Conservation (phyloP, 306 rosid genomes). For the Sesbania bispinosa region DNA sequence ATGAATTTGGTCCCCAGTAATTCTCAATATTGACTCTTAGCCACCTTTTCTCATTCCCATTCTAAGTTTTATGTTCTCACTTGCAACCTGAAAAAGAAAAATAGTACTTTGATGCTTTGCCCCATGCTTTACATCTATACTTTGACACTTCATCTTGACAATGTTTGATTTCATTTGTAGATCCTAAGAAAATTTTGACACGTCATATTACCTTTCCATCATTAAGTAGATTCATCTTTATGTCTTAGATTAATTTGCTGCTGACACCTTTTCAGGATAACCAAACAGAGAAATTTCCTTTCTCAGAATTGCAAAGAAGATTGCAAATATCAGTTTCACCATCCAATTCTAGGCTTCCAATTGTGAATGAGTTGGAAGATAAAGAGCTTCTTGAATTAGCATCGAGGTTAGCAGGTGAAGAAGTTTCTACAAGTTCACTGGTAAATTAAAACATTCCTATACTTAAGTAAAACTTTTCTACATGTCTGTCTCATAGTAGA, state of each 20-base stretch:
- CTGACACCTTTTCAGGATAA: constrained; percentile 46
- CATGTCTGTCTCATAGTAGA: background rate
- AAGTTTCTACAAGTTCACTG: constrained; percentile 37
- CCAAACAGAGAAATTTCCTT: constrained; percentile 50
- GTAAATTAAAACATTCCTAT: constrained; percentile 26
- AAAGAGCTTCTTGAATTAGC: constrained; percentile 75
- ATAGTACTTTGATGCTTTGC: background rate
- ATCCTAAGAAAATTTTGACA: background rate
- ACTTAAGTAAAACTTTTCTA: background rate
- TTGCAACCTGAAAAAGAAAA: background rate
- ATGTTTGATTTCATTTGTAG: background rate
- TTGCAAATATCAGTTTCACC: constrained; percentile 68
- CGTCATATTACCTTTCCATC: background rate
- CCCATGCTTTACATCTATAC: background rate
- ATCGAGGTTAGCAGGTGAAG: constrained; percentile 45
- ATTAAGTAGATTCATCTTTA: constrained; percentile 2
- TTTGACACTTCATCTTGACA: background rate
- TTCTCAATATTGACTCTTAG: no score
- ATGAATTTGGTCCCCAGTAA: no score
- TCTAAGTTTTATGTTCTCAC: background rate
- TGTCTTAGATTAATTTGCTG: constrained; percentile 10
- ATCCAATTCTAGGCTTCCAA: constrained; percentile 48
- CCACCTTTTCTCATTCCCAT: no score
- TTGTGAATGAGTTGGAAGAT: constrained; percentile 67
- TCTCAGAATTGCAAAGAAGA: constrained; percentile 60